Conservation (phyloP, 2,329 filamentous ascomycete species). For the Pestalotiopsis sp. region DNA sequence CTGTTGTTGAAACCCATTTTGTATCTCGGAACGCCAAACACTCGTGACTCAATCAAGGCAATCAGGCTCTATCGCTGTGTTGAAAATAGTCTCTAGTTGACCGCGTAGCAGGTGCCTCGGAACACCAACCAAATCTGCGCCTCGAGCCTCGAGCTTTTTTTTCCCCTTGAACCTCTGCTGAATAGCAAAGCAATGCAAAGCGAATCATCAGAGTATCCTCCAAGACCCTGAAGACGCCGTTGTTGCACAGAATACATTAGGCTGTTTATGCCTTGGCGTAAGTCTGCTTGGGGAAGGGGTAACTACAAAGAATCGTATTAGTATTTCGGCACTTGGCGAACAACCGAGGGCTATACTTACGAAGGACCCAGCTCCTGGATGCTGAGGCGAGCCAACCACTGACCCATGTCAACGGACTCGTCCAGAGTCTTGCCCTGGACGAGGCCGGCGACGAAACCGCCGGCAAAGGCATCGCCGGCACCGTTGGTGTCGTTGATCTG, state of each 20-base stretch:
- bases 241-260: neutral
- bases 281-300: constrained; percentile 80
- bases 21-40: constrained; percentile 10
- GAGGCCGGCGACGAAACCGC: constrained; percentile 88
- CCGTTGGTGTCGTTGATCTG: constrained; percentile 96
- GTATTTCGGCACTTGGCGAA: neutral
- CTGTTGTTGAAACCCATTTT: constrained; percentile 15
- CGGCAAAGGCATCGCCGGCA: constrained; percentile 95
- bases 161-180: neutral
- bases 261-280: constrained; percentile 44
- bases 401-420: constrained; percentile 83
- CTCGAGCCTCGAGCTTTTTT: neutral
- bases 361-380: constrained; percentile 95
- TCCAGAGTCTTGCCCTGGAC: constrained; percentile 82
- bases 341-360: constrained; percentile 56
- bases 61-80: constrained; percentile 10
- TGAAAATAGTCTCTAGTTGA: constrained; percentile 15
- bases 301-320: constrained; percentile 49
- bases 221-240: neutral
- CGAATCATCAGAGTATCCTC: neutral
- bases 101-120: neutral
- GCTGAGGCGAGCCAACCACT: constrained; percentile 93
- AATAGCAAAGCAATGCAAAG: neutral
- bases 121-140: neutral
- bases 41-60: neutral